Conservation (phyloP, 179 eudicot genomes). For the Beta lomatogona region DNA sequence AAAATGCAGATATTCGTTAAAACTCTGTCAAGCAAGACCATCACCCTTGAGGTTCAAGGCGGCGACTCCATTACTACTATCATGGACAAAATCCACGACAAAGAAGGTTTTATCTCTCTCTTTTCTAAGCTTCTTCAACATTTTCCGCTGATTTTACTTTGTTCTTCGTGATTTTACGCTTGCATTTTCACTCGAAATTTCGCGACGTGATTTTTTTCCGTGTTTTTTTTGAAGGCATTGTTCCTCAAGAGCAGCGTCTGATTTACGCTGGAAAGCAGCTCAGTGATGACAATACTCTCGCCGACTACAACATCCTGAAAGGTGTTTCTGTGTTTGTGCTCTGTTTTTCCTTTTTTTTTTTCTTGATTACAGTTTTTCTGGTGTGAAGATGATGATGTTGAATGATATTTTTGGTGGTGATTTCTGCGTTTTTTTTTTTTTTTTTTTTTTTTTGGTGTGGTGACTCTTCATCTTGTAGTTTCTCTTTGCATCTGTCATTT, state of each 20-base stretch:
- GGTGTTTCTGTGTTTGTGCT: constrained; percentile 6
- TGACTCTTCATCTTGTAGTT: neutral
- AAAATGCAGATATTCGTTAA: constrained; percentile 14
- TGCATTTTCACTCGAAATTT: neutral
- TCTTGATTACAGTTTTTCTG: neutral
- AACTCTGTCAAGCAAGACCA: constrained; percentile 5
- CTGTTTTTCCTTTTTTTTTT: neutral
- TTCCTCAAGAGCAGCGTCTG: constrained; percentile 36
- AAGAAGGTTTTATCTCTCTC: constrained; percentile 23
- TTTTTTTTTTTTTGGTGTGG: neutral
- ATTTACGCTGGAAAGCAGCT: constrained; percentile 36
- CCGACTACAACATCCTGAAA: constrained; percentile 36
- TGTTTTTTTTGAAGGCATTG: constrained; percentile 25
- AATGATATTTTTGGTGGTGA: neutral
- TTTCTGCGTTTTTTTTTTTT: neutral
- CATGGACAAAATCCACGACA: constrained; percentile 18
- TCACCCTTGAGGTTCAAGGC: neutral
- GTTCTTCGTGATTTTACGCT: neutral
- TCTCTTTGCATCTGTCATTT: neutral
- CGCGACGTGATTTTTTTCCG: neutral
- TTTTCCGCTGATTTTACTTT: neutral
- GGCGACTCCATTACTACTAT: neutral
- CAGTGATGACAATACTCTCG: constrained; percentile 30
- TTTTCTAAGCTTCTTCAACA: neutral
- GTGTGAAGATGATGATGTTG: neutral